A percentile compares a stretch with the other conserved stretches of the same genome.
Evolutionary conservation across 768 basidiomycete genomes (phyloP).

Genomic region (Trametes gibbosa): DNA sequence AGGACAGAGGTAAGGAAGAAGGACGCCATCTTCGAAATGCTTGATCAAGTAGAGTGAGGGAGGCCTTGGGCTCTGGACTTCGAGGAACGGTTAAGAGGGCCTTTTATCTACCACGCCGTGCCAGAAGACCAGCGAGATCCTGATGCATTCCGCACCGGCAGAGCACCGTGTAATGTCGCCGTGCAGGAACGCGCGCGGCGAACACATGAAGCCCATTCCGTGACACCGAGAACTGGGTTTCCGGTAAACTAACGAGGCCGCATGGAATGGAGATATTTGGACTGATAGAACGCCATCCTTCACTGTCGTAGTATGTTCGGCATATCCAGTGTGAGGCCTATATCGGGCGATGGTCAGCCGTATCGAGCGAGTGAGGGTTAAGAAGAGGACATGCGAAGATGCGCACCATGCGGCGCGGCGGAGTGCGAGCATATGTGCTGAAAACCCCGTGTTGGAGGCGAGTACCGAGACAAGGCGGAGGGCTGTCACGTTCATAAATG

Average conservation of each 20-base stretch:
- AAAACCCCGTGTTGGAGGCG: background rate
- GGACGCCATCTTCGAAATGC: constrained; percentile 11
- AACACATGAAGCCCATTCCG: constrained; percentile 1
- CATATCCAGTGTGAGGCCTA: background rate
- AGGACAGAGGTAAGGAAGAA: constrained; percentile 13
- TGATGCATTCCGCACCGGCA: background rate
- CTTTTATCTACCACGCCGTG: constrained; percentile 5
- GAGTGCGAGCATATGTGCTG: constrained; percentile 8
- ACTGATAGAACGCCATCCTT: constrained; percentile 1
- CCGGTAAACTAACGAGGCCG: background rate
- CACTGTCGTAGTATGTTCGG: constrained; percentile 11
- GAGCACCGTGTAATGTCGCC: background rate
- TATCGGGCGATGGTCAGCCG: constrained; percentile 7
- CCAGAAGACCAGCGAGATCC: constrained; percentile 5
- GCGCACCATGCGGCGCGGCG: constrained; percentile 12
- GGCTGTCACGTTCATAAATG: background rate
- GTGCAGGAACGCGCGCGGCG: constrained; percentile 14
- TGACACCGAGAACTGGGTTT: background rate
- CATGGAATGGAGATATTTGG: background rate
- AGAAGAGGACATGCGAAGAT: background rate
- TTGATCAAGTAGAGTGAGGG: background rate
- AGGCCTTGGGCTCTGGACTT: background rate
- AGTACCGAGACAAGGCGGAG: background rate
- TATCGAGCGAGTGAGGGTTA: background rate
- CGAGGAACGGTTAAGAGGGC: background rate